Percentiles rank a stretch among this genome's conserved stretches.
Conservation (phyloP, 768 basidiomycete species). For the Paxillus rubicundulus region DNA sequence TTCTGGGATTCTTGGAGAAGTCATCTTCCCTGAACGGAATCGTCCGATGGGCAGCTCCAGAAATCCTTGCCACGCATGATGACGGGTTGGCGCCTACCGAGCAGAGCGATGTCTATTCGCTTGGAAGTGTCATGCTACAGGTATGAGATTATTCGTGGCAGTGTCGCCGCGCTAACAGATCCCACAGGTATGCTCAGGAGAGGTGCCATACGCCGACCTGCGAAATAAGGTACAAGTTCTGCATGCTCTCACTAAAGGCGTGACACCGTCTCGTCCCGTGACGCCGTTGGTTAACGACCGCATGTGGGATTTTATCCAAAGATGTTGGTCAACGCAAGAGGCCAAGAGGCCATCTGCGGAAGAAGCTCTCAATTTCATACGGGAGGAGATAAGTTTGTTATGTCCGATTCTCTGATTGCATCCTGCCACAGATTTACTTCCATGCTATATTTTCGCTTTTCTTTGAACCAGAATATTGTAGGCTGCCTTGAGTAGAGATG, state of each 20-base stretch:
- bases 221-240: constrained; percentile 8
- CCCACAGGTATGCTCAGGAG: constrained; percentile 5
- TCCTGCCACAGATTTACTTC: too few relatives aligned
- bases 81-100: background rate
- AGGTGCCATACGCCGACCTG: constrained; percentile 10
- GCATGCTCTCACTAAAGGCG: constrained; percentile 4
- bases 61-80: constrained; percentile 32
- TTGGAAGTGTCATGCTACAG: constrained; percentile 29
- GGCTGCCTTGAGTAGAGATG: too few relatives aligned
- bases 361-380: background rate
- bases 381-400: background rate
- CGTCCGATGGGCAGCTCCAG: constrained; percentile 43
- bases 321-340: constrained; percentile 4
- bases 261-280: background rate
- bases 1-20: constrained; percentile 5
- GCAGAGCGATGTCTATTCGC: constrained; percentile 7
- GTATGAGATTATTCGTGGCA: constrained; percentile 4
- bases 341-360: background rate
- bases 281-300: background rate
- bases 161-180: background rate
- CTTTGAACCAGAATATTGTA: too few relatives aligned
- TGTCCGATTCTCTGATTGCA: too few relatives aligned
- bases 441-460: too few relatives aligned
- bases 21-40: constrained; percentile 20
- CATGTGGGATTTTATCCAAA: constrained; percentile 8